phyloP scores from a whole-genome alignment of 495 filamentous ascomycete species.

The Trichoderma virens region DNA sequence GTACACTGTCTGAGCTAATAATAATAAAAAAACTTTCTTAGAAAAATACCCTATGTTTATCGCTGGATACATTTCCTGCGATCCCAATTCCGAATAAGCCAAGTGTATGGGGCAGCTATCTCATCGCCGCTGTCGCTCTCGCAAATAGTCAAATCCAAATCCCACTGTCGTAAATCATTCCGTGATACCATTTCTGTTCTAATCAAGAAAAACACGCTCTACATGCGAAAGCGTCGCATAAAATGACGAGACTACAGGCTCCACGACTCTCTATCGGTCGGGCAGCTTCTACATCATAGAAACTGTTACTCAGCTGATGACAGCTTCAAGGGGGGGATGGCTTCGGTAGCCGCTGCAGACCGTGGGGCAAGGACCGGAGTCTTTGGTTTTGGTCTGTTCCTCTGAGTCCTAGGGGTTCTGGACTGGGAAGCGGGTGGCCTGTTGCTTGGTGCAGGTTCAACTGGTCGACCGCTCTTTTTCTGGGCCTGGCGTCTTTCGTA shows the following conservation, averaged over 20 bases:
- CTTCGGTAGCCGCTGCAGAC: background rate
- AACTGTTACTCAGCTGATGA: background rate
- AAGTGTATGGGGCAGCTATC: too few species aligned
- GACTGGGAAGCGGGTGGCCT: background rate
- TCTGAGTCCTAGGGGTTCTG: conserved; percentile 12
- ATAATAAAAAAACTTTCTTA: too few species aligned
- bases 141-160: too few species aligned
- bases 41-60: too few species aligned
- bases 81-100: too few species aligned
- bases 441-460: background rate
- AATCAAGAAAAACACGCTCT: background rate
- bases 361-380: background rate
- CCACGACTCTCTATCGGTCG: background rate
- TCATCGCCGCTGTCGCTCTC: too few species aligned
- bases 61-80: too few species aligned
- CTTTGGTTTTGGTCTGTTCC: background rate
- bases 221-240: background rate
- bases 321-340: background rate
- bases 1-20: too few species aligned
- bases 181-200: too few species aligned
- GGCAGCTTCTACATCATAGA: background rate
- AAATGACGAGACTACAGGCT: background rate
- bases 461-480: conserved; percentile 14
- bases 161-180: too few species aligned
- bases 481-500: conserved; percentile 34